Conservation (phyloP, 331 rosid species). For the Malus hybrid region DNA sequence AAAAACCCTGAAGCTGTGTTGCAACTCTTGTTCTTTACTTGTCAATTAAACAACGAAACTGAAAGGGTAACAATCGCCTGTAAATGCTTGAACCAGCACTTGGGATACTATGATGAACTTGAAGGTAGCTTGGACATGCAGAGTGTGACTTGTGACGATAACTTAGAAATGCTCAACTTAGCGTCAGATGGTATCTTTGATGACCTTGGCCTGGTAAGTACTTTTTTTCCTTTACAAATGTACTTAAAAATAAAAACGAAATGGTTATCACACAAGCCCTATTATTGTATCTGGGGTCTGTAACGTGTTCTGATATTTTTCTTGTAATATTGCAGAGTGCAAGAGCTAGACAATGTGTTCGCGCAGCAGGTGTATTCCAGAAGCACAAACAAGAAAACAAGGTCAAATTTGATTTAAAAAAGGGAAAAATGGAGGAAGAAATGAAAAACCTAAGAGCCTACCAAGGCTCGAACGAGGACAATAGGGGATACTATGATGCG, state of each 20-base stretch:
- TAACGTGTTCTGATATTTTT: not conserved
- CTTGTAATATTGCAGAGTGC: conserved; percentile 35
- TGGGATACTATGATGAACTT: conserved; percentile 25
- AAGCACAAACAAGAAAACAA: conserved; percentile 28
- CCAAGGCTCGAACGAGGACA: conserved; percentile 10
- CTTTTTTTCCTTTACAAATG: not conserved
- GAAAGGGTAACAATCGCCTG: conserved; percentile 21
- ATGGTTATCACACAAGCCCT: not conserved
- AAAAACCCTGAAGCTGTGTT: conserved; percentile 46
- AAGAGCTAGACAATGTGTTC: conserved; percentile 51
- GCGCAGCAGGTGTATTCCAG: conserved; percentile 45
- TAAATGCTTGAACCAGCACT: conserved; percentile 38
- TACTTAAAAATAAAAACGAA: not conserved
- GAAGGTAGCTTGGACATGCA: conserved; percentile 16
- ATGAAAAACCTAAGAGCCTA: conserved; percentile 24
- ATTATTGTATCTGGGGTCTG: not conserved
- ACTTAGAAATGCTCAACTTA: conserved; percentile 33
- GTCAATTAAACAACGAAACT: conserved; percentile 22
- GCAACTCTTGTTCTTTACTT: conserved; percentile 49
- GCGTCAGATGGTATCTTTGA: conserved; percentile 28
- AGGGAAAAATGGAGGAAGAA: not conserved
- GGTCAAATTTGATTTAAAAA: not conserved
- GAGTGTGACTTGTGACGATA: conserved; percentile 19
- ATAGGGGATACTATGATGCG: conserved; percentile 49
- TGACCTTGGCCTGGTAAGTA: conserved; percentile 63